Conservation (phyloP, 139 green algal species). For the Volvox africanus region DNA sequence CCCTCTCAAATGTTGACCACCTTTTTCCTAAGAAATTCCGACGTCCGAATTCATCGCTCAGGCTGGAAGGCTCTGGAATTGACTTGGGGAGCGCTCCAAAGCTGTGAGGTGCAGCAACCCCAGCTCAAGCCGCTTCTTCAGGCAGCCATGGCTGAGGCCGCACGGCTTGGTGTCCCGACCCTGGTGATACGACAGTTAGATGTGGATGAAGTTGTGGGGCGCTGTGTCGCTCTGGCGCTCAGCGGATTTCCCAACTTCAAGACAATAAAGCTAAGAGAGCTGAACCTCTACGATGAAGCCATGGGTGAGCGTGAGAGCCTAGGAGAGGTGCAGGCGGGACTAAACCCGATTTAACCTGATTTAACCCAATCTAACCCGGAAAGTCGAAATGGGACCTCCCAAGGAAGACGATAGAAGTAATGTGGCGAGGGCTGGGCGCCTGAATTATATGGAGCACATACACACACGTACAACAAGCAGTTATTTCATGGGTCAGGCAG, state of each 20-base stretch:
- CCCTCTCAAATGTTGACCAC: no score
- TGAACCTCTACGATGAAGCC: conserved; percentile 57
- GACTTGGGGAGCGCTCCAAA: conserved; percentile 34
- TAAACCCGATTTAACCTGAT: no score
- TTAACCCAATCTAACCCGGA: no score
- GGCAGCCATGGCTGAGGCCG: conserved; percentile 46
- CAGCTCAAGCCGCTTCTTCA: conserved; percentile 51
- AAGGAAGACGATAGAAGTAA: no score
- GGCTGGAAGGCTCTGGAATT: conserved; percentile 50
- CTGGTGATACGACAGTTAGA: conserved; percentile 42
- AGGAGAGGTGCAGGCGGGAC: no score
- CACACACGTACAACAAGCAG: no score
- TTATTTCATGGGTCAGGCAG: no score
- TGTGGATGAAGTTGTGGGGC: conserved; percentile 33
- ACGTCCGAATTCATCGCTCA: neutral
- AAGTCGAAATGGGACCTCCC: no score
- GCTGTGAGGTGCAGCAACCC: neutral
- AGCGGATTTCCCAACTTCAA: conserved; percentile 40
- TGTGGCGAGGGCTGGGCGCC: no score
- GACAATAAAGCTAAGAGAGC: conserved; percentile 20
- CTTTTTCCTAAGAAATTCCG: no score
- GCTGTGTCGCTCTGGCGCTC: conserved; percentile 35
- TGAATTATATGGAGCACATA: no score
- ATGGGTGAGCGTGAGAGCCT: conserved; percentile 26
- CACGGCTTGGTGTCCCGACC: neutral